Percentiles rank a stretch among this genome's conserved stretches.
These are phyloP conservation scores for Ophiostoma sp. DNA, from an alignment of 2,329 filamentous ascomycete genomes.

Conservation along the genomic window DNA sequence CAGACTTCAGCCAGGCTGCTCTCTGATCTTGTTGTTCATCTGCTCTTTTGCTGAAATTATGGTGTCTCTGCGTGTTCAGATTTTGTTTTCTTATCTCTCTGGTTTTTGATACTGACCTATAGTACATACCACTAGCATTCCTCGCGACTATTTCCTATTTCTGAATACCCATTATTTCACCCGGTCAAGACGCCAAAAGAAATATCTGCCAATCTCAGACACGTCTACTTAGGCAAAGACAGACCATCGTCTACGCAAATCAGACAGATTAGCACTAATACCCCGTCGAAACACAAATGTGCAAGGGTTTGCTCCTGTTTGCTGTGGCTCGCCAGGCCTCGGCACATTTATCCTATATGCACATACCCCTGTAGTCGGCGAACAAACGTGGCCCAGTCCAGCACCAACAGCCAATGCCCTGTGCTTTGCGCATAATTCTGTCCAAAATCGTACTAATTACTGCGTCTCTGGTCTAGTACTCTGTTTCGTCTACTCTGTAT, in stretches of 20 bases:
- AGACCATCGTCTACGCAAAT: neutral
- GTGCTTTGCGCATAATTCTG: neutral
- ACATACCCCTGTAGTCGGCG: neutral
- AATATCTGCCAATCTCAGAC: neutral
- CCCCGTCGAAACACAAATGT: too few relatives aligned
- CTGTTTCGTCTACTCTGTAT: too few relatives aligned
- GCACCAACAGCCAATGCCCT: neutral
- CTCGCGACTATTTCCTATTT: constrained; percentile 8
- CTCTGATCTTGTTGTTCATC: too few relatives aligned
- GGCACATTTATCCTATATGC: neutral
- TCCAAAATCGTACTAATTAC: neutral
- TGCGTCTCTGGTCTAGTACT: neutral
- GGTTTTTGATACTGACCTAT: neutral
- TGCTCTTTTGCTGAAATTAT: too few relatives aligned
- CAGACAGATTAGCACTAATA: too few relatives aligned
- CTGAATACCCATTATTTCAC: neutral
- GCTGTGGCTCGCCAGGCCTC: neutral
- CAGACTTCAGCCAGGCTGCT: neutral
- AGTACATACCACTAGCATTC: neutral
- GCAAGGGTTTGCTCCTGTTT: neutral
- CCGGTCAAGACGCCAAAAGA: neutral
- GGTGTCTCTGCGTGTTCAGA: neutral
- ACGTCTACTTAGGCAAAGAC: neutral
- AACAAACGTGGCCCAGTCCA: neutral
- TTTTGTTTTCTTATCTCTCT: neutral